A percentile compares a stretch with the other conserved stretches of the same genome.
Conservation (phyloP, 2,329 filamentous ascomycete genomes). For the Bipolaris sorokiniana region DNA sequence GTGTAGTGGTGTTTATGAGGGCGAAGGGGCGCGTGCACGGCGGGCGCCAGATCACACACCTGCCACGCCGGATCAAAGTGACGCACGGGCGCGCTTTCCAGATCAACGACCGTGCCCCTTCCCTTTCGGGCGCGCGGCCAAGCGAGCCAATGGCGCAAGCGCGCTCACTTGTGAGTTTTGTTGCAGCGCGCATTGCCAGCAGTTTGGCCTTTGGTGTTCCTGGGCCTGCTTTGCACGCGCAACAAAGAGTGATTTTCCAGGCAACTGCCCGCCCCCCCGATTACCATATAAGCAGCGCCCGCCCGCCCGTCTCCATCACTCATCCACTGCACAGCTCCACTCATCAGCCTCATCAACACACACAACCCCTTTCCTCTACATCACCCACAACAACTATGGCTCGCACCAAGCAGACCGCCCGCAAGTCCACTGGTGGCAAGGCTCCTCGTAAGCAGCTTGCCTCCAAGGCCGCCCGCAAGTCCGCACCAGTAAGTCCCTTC, state of each 20-base stretch:
- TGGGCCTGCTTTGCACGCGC: slow-evolving; percentile 35
- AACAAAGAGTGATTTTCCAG: slow-evolving; percentile 45
- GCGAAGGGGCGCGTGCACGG: slow-evolving; percentile 31
- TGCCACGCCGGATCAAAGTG: slow-evolving; percentile 39
- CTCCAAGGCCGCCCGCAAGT: slow-evolving; percentile 99
- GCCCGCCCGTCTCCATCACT: slow-evolving; percentile 43
- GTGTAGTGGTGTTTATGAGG: slow-evolving; percentile 31
- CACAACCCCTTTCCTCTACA: slow-evolving; percentile 29
- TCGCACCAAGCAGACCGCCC: slow-evolving; percentile 63
- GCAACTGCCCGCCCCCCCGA: slow-evolving; percentile 40
- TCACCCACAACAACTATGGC: slow-evolving; percentile 52
- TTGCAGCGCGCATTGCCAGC: slow-evolving; percentile 29
- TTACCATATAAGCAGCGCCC: slow-evolving; percentile 49
- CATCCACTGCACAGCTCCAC: slow-evolving; percentile 47
- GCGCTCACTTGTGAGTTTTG: slow-evolving; percentile 28
- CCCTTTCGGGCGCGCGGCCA: slow-evolving; percentile 26
- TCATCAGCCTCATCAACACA: slow-evolving; percentile 22
- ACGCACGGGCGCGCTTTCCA: slow-evolving; percentile 39
- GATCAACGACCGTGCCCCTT: slow-evolving; percentile 44
- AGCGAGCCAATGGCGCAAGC: slow-evolving; percentile 34
- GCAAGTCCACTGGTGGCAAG: slow-evolving; percentile 70
- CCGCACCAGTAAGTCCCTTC: slow-evolving; percentile 64
- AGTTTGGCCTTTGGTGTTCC: slow-evolving; percentile 31
- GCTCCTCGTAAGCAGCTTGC: slow-evolving; percentile 90
- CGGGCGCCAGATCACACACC: slow-evolving; percentile 35